Conservation (phyloP, 345 rosid species). For the Brassica carinata region DNA sequence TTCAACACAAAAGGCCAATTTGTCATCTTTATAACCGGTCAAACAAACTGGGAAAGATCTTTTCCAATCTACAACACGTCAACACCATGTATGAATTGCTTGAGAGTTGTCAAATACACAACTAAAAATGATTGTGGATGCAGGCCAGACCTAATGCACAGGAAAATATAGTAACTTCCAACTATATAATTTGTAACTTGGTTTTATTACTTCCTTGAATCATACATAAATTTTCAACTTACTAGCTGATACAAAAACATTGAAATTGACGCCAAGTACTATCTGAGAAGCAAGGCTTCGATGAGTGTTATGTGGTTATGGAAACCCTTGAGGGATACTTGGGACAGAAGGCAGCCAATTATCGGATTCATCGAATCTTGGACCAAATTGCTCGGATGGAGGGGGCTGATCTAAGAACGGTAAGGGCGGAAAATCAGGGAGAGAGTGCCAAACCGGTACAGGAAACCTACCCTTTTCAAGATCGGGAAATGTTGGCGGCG, state of each 20-base stretch:
- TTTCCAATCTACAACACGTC: slow-evolving; percentile 62
- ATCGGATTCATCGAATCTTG: slow-evolving; percentile 12
- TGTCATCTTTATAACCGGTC: slow-evolving; percentile 53
- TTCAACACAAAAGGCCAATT: no score
- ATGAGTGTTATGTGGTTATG: slow-evolving; percentile 4
- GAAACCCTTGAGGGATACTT: slow-evolving; percentile 33
- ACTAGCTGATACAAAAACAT: slow-evolving; percentile 3
- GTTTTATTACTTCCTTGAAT: slow-evolving; percentile 16
- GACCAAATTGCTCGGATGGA: slow-evolving; percentile 17
- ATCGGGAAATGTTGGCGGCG: slow-evolving; percentile 5
- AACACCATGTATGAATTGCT: slow-evolving; percentile 33
- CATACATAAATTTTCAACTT: slow-evolving; percentile 1
- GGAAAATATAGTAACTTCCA: not conserved
- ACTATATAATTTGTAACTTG: not conserved
- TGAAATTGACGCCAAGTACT: not conserved
- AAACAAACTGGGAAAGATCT: slow-evolving; percentile 85
- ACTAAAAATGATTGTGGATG: slow-evolving; percentile 19
- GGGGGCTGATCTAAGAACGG: slow-evolving; percentile 32
- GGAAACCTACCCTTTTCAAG: slow-evolving; percentile 16
- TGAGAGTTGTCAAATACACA: slow-evolving; percentile 31
- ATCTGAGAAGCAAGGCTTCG: not conserved
- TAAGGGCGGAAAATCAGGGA: slow-evolving; percentile 28
- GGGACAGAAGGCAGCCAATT: slow-evolving; percentile 38
- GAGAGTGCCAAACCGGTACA: slow-evolving; percentile 31
- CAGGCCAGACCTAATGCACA: not conserved